A percentile compares a stretch with the other conserved stretches of the same genome.
Evolutionary conservation across 495 filamentous ascomycete species (phyloP).

Genomic region (Margaritispora aquatica): DNA sequence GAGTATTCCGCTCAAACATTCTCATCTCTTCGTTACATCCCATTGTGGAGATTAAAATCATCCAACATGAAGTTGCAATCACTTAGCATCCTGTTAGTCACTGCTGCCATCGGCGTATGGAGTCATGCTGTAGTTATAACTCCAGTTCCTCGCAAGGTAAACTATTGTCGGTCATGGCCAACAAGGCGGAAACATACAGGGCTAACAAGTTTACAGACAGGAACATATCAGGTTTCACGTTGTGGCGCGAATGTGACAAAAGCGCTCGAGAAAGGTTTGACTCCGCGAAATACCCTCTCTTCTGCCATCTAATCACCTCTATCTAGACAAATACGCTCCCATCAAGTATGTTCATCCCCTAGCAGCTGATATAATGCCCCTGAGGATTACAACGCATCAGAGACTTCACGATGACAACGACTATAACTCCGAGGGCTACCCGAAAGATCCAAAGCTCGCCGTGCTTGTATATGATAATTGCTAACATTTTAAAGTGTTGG

Average conservation of each 20-base stretch:
- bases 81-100: background rate
- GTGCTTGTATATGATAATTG: too few species aligned
- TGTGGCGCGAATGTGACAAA: background rate
- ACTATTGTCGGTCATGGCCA: background rate
- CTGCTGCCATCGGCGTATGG: background rate
- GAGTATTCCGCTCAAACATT: background rate
- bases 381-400: too few species aligned
- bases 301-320: background rate
- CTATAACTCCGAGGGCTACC: too few species aligned
- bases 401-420: too few species aligned
- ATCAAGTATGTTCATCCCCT: too few species aligned
- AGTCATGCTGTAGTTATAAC: background rate
- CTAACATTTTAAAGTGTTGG: too few species aligned
- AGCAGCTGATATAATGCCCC: too few species aligned
- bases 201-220: background rate
- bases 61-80: background rate
- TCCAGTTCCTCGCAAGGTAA: background rate
- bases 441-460: too few species aligned
- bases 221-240: background rate
- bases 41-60: background rate
- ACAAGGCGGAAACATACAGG: background rate
- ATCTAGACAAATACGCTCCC: background rate
- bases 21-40: background rate
- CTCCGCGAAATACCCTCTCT: background rate
- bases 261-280: background rate